Evolutionary conservation across 169 alveolate genomes (phyloP).

Genomic region (Neospora caninum): DNA sequence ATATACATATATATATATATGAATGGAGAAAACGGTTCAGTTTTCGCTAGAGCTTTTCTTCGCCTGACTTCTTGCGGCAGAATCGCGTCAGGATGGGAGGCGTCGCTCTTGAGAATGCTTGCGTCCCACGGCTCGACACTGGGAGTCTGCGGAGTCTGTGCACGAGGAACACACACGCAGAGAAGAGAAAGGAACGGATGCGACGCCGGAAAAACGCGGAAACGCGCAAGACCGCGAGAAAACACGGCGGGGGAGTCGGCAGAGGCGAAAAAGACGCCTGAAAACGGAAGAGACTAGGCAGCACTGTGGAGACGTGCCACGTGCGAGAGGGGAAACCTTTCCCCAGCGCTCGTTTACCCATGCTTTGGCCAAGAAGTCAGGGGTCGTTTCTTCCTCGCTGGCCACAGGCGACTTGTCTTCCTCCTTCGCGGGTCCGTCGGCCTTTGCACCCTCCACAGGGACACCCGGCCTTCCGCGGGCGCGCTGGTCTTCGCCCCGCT

Average conservation of each 20-base stretch:
- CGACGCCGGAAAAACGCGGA: not conserved
- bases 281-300: not conserved
- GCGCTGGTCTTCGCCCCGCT: not conserved
- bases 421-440: too few species aligned
- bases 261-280: not conserved
- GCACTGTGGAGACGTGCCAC: too few species aligned
- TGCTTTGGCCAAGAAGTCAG: not conserved
- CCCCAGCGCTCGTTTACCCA: not conserved
- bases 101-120: not conserved
- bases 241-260: not conserved
- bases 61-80: not conserved
- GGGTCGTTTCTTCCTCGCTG: not conserved
- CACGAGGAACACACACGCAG: not conserved
- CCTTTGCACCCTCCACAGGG: too few species aligned
- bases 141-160: not conserved
- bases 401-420: not conserved
- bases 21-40: too few species aligned
- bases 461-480: too few species aligned
- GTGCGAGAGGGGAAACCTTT: not conserved
- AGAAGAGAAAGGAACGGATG: not conserved
- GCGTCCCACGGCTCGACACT: conserved; percentile 36
- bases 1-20: too few species aligned
- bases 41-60: too few species aligned
- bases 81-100: not conserved
- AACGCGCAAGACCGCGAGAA: not conserved